phyloP scores from a whole-genome alignment of 225 moss, liverwort and hornwort genomes.

The Marchantia paleacea region DNA sequence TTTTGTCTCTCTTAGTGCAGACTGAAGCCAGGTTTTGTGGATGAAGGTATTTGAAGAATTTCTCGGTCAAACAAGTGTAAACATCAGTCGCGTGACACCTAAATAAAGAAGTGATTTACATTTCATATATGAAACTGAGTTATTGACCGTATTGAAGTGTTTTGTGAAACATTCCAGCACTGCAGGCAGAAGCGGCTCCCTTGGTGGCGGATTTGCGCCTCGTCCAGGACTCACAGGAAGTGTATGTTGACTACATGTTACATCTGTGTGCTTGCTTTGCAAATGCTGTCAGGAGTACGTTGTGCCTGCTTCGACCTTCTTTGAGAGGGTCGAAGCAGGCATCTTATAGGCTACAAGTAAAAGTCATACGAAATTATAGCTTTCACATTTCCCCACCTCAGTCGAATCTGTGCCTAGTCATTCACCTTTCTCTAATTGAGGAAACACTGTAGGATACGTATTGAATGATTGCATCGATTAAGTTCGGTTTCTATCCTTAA shows the following conservation, averaged over 20 bases:
- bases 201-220: conserved; percentile 35
- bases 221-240: conserved; percentile 18
- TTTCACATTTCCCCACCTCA: background rate
- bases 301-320: background rate
- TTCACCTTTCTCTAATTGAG: background rate
- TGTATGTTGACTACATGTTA: conserved; percentile 16
- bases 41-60: too few relatives aligned
- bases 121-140: background rate
- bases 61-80: too few relatives aligned
- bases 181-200: conserved; percentile 41
- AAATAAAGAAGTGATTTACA: too few relatives aligned
- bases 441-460: background rate
- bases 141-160: conserved; percentile 2
- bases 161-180: conserved; percentile 24
- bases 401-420: background rate
- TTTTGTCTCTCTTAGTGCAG: too few relatives aligned
- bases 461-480: background rate
- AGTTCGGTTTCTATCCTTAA: background rate
- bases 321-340: too few relatives aligned
- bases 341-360: too few relatives aligned
- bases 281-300: background rate
- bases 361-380: background rate
- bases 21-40: too few relatives aligned
- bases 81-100: too few relatives aligned
- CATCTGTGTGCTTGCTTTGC: background rate